Evolutionary conservation across 768 basidiomycete species (phyloP), one percentile per base, ranked within the genome.

Genomic region (Cystofilobasidium macerans): DNA sequence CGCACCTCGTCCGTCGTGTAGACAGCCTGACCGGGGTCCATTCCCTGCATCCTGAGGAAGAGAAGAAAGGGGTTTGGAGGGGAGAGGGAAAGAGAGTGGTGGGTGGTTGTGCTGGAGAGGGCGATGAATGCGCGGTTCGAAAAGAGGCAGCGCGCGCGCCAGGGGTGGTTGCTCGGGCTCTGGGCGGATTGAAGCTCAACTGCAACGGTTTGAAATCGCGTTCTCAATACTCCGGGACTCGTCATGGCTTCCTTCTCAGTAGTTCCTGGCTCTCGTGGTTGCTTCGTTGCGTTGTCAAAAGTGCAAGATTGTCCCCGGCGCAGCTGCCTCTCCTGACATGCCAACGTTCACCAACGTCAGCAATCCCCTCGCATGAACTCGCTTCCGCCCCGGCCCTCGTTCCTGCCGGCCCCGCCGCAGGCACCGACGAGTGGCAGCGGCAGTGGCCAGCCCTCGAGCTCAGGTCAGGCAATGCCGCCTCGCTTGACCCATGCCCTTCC

Each of bases 1-100:
- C 51, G 68, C 60, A 77, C 76, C 73, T 77, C 76, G 56, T 77
- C 76, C 62, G 74, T 74, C 43, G 75, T 74, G 62, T 77, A 77
- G 13, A 76, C 76, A n/a, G 76, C 75, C 69, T 75, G 73, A 65
- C 75, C 75, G 43, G 76, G 76, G 43, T 75, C 71, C 64, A 76
- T 75, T 53, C 75, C 67, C 28, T 42, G 28, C 59, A 72, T 68
- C 35, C n/a, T 22, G 43, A 64, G 28, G 47, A 38, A 16, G 16
- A 24, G 63, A 26, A 36, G 7, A 28, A 54, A 28, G 22, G 22
- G 43, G 48, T 28, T 35, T 33, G 24, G 24, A n/a, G 43, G 28
- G 53, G 36, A 47, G 40, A 38, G 53, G 26, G 30, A 30, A 47
- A 57, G 22, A 42, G 56, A 35, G 28, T 35, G 40, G 42, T 56